phyloP scores from a whole-genome alignment of 148 eudicot species.

The Fagopyrum esculentum region DNA sequence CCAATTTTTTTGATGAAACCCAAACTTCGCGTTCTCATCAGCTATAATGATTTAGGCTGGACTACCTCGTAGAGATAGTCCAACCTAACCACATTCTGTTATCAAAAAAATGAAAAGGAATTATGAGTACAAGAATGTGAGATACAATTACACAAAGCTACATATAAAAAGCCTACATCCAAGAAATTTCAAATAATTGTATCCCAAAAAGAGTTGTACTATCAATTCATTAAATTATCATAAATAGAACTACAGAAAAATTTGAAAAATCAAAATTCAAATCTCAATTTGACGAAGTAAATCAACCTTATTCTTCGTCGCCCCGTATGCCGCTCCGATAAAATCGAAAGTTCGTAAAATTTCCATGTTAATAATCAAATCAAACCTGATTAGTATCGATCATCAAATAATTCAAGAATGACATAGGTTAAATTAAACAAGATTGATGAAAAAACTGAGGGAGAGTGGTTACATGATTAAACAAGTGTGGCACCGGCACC shows the following conservation, averaged over 20 bases:
- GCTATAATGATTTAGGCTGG: too few species aligned
- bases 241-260: neutral
- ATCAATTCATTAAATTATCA: neutral
- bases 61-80: too few species aligned
- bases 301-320: conserved; percentile 22
- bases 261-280: neutral
- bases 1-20: too few species aligned
- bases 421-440: neutral
- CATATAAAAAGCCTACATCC: neutral
- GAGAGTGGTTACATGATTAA: conserved; percentile 42
- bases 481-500: conserved; percentile 64
- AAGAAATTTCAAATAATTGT: neutral
- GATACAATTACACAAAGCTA: neutral
- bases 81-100: too few species aligned
- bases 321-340: conserved; percentile 24
- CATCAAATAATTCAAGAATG: neutral
- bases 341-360: neutral
- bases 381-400: neutral
- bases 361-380: neutral
- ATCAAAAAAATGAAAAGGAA: neutral
- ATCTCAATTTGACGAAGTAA: conserved; percentile 1
- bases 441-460: neutral
- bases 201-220: neutral
- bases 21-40: too few species aligned
- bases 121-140: neutral